These are phyloP conservation scores for Auricularia cornea DNA, from an alignment of 768 basidiomycete genomes.

Conservation along the genomic window DNA sequence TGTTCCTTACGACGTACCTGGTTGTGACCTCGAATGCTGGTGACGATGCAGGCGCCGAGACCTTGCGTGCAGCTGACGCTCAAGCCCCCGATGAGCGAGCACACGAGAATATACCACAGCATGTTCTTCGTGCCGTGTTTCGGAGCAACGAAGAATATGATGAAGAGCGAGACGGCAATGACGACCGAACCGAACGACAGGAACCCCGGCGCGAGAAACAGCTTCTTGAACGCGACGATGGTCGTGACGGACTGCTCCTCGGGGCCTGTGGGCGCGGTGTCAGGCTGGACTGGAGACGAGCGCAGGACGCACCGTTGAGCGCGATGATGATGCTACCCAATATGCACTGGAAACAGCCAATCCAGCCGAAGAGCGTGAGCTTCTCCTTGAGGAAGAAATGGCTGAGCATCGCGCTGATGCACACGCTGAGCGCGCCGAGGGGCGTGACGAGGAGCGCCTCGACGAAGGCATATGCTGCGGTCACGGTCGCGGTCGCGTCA, in stretches of 20 bases:
- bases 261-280: conserved; percentile 11
- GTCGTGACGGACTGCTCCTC: conserved; percentile 16
- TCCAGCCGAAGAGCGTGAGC: conserved; percentile 40
- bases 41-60: conserved; percentile 34
- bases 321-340: conserved; percentile 32
- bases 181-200: conserved; percentile 27
- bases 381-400: conserved; percentile 40
- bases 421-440: conserved; percentile 40
- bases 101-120: conserved; percentile 37
- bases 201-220: conserved; percentile 34
- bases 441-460: conserved; percentile 41
- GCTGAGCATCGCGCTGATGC: conserved; percentile 37
- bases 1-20: conserved; percentile 18
- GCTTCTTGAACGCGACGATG: conserved; percentile 25
- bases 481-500: neutral
- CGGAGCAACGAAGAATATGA: conserved; percentile 27
- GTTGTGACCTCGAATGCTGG: conserved; percentile 18
- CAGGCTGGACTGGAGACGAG: neutral
- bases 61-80: conserved; percentile 35
- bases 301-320: conserved; percentile 23
- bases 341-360: conserved; percentile 27
- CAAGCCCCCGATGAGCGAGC: conserved; percentile 38
- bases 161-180: conserved; percentile 16
- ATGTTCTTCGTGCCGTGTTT: conserved; percentile 35
- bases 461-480: conserved; percentile 21